phyloP scores from a whole-genome alignment of 495 filamentous ascomycete genomes.

The Hapsidospora chrysogenum region DNA sequence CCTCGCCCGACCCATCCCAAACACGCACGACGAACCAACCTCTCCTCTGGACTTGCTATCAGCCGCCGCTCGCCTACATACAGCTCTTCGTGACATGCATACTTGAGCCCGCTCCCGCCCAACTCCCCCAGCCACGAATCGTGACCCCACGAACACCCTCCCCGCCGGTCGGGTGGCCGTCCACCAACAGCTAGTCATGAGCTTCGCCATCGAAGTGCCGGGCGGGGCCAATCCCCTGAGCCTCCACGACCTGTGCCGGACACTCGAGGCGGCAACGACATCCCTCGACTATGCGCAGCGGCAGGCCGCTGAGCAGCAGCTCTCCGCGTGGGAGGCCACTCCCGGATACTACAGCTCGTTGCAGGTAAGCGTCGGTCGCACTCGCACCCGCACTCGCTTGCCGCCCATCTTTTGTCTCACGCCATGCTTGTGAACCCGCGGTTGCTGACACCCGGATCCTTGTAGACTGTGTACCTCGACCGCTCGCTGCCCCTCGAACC shows the following conservation, averaged over 20 bases:
- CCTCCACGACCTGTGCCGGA: slow-evolving; percentile 51
- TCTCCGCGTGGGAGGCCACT: slow-evolving; percentile 71
- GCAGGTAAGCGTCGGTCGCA: slow-evolving; percentile 43
- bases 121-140: too few species aligned
- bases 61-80: too few species aligned
- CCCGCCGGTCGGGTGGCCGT: too few species aligned
- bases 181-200: too few species aligned
- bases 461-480: slow-evolving; percentile 62
- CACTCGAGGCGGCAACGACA: slow-evolving; percentile 56
- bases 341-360: slow-evolving; percentile 59
- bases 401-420: slow-evolving; percentile 1
- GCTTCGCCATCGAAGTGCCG: slow-evolving; percentile 35
- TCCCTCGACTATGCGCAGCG: slow-evolving; percentile 49
- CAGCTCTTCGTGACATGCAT: too few species aligned
- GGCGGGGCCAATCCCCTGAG: slow-evolving; percentile 36
- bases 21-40: too few species aligned
- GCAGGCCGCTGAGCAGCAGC: slow-evolving; percentile 64
- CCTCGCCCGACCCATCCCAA: too few species aligned
- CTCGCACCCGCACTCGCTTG: too few species aligned
- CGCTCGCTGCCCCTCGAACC: slow-evolving; percentile 53
- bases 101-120: too few species aligned
- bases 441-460: slow-evolving; percentile 6
- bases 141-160: too few species aligned
- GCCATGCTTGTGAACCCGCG: too few species aligned
- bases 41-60: too few species aligned